A percentile compares a stretch with the other conserved stretches of the same genome.
Evolutionary conservation across 83 land plant genomes (phyloP).

Genomic region (Picea engelmannii): DNA sequence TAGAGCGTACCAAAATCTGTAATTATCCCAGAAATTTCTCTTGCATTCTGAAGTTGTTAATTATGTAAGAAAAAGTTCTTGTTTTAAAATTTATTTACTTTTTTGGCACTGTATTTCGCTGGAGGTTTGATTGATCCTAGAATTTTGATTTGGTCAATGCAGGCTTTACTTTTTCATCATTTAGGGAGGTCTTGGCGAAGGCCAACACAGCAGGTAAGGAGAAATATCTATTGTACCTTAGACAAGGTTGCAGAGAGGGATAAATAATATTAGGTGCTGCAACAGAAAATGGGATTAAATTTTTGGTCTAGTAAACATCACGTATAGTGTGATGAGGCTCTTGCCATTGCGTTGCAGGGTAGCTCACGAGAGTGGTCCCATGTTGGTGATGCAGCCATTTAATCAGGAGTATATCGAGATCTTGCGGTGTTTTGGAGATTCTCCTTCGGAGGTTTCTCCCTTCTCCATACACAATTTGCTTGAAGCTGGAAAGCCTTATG

Average conservation of each 20-base stretch:
- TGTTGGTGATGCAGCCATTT: conserved; percentile 74
- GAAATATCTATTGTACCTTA: neutral
- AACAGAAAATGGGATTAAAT: neutral
- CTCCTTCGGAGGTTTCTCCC: conserved; percentile 46
- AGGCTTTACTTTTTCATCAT: conserved; percentile 79
- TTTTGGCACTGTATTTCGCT: neutral
- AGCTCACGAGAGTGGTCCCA: conserved; percentile 34
- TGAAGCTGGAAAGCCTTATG: conserved; percentile 81
- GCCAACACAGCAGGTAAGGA: conserved; percentile 55
- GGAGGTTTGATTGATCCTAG: neutral
- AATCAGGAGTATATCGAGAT: conserved; percentile 76
- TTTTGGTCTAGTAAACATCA: conserved; percentile 13
- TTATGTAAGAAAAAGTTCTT: neutral
- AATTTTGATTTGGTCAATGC: conserved; percentile 16
- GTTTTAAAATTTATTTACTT: neutral
- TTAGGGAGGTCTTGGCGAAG: conserved; percentile 81
- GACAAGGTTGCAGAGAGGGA: conserved; percentile 1
- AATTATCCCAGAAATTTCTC: neutral
- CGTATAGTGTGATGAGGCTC: conserved; percentile 24
- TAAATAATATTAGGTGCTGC: neutral
- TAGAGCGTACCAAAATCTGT: neutral
- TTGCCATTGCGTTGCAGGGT: conserved; percentile 41
- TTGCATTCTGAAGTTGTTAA: neutral
- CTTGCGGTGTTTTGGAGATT: conserved; percentile 86
- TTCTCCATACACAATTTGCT: conserved; percentile 92